Conservation (phyloP, 2,329 filamentous ascomycete species). For the Akanthomyces uredinophilus region DNA sequence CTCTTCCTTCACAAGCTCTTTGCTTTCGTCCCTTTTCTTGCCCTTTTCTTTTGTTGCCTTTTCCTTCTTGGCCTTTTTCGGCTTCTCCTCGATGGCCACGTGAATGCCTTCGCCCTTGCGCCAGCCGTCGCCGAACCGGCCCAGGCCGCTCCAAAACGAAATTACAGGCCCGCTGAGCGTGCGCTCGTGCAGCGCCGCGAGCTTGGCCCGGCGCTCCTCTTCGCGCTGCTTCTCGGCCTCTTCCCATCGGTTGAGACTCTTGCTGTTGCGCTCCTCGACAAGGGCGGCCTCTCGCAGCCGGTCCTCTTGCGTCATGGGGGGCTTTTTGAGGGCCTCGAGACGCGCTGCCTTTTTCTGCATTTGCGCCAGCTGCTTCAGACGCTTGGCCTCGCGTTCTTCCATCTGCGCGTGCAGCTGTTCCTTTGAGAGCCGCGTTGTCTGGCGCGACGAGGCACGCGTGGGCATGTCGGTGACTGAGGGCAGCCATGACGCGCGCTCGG, state of each 20-base stretch:
- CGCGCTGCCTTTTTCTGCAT: conserved; percentile 66
- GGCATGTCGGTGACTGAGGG: conserved; percentile 50
- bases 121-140: conserved; percentile 72
- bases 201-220: conserved; percentile 73
- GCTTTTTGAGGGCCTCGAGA: conserved; percentile 69
- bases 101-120: conserved; percentile 65
- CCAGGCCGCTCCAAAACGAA: conserved; percentile 89
- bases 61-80: conserved; percentile 52
- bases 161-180: conserved; percentile 85
- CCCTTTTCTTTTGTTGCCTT: conserved; percentile 31
- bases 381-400: conserved; percentile 64
- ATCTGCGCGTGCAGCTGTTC: conserved; percentile 65
- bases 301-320: conserved; percentile 81
- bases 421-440: conserved; percentile 55
- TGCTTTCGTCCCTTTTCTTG: conserved; percentile 25
- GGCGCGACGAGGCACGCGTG: conserved; percentile 52
- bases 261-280: conserved; percentile 81
- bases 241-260: conserved; percentile 90
- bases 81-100: conserved; percentile 57
- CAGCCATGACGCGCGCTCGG: conserved; percentile 55
- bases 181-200: conserved; percentile 83
- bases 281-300: conserved; percentile 75
- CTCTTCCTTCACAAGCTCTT: conserved; percentile 15
- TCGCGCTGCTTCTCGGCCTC: conserved; percentile 84
- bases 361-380: conserved; percentile 63